phyloP scores from a whole-genome alignment of 148 eudicot genomes.

The Camellia lanceoleosa region DNA sequence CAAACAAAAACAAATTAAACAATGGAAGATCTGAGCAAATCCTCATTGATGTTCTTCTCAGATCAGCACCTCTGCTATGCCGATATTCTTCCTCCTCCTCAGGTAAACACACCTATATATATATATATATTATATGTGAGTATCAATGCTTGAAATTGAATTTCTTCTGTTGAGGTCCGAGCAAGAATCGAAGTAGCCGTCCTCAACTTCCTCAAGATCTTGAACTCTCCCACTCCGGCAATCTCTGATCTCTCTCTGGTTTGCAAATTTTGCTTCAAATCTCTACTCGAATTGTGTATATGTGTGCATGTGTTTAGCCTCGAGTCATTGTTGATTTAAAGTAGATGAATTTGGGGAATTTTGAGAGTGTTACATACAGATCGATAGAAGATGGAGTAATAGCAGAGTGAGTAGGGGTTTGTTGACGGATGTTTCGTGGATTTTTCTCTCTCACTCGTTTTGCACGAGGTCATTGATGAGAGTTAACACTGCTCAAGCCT shows the following conservation, averaged over 20 bases:
- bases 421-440: slow-evolving; percentile 61
- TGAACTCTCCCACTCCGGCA: slow-evolving; percentile 61
- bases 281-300: background rate
- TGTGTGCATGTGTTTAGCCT: background rate
- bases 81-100: slow-evolving; percentile 80
- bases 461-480: slow-evolving; percentile 64
- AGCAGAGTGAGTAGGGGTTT: slow-evolving; percentile 61
- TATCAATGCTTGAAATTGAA: background rate
- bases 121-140: background rate
- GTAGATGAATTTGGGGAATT: background rate
- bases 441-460: slow-evolving; percentile 70
- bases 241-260: slow-evolving; percentile 84
- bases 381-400: slow-evolving; percentile 51
- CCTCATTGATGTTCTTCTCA: slow-evolving; percentile 69
- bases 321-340: background rate
- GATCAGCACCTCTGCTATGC: slow-evolving; percentile 85
- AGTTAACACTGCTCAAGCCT: slow-evolving; percentile 73
- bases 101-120: slow-evolving; percentile 33
- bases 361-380: slow-evolving; percentile 39
- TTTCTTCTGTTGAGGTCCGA: slow-evolving; percentile 52
- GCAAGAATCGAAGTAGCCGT: slow-evolving; percentile 90
- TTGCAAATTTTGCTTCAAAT: background rate
- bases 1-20: background rate
- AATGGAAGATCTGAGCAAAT: slow-evolving; percentile 52
- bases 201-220: slow-evolving; percentile 60